phyloP scores from a whole-genome alignment of 2,329 filamentous ascomycete genomes.

The Teratosphaeria epicoccoides region DNA sequence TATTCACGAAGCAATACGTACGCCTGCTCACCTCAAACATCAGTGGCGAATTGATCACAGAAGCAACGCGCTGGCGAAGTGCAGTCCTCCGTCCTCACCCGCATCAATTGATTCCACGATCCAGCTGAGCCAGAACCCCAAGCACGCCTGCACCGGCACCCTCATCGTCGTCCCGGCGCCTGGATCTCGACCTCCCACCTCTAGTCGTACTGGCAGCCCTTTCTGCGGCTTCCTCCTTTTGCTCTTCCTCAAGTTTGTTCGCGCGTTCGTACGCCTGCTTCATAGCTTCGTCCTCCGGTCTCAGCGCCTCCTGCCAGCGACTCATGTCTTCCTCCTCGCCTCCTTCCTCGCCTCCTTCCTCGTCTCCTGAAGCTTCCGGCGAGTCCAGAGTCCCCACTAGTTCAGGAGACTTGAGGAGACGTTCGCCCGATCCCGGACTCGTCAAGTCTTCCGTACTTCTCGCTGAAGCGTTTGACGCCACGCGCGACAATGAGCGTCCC shows the following conservation, averaged over 20 bases:
- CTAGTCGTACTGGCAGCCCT: slow-evolving; percentile 7
- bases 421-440: slow-evolving; percentile 9
- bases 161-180: slow-evolving; percentile 11
- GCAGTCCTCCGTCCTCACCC: neutral
- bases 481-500: slow-evolving; percentile 18
- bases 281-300: slow-evolving; percentile 26
- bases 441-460: slow-evolving; percentile 10
- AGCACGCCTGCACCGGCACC: slow-evolving; percentile 23
- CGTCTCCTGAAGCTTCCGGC: slow-evolving; percentile 13
- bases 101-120: slow-evolving; percentile 17
- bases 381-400: slow-evolving; percentile 18
- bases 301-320: slow-evolving; percentile 9
- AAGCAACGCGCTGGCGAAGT: neutral
- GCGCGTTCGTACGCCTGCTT: slow-evolving; percentile 25
- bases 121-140: slow-evolving; percentile 24
- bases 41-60: neutral
- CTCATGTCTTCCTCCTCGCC: slow-evolving; percentile 16
- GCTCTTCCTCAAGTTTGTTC: slow-evolving; percentile 22
- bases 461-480: slow-evolving; percentile 30
- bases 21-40: neutral
- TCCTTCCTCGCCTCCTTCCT: slow-evolving; percentile 12
- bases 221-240: slow-evolving; percentile 20
- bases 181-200: slow-evolving; percentile 4
- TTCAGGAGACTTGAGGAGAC: slow-evolving; percentile 25
- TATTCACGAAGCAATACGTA: neutral